Conservation (phyloP, 345 rosid species). For the Populus deltoides region DNA sequence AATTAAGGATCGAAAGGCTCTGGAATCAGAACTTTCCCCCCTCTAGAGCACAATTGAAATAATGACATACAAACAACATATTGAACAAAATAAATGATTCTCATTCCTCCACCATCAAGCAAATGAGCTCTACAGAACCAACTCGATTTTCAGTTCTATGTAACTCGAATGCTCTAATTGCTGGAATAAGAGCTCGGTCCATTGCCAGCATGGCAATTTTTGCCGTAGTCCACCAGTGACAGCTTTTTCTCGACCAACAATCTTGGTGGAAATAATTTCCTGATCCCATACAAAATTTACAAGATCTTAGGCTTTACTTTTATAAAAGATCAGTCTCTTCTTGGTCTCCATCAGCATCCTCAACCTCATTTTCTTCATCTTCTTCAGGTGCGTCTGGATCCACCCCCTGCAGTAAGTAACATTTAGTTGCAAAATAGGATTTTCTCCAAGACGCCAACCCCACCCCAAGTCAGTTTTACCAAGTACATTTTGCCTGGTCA, state of each 20-base stretch:
- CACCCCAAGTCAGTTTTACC: background rate
- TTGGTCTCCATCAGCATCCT: slow-evolving; percentile 90
- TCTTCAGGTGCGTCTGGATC: slow-evolving; percentile 99
- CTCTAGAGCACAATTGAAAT: background rate
- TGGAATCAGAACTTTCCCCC: background rate
- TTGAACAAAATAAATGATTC: background rate
- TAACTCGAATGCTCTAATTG: background rate
- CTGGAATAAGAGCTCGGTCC: background rate
- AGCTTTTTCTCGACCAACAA: background rate
- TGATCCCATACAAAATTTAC: background rate
- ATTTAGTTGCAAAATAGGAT: background rate
- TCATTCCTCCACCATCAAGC: background rate
- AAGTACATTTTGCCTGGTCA: background rate
- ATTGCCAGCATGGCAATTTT: background rate
- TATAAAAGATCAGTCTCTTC: slow-evolving; percentile 89
- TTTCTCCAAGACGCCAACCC: background rate
- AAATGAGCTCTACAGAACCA: too few relatives aligned
- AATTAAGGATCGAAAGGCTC: background rate
- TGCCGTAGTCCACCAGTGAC: background rate
- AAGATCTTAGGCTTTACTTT: slow-evolving; percentile 10
- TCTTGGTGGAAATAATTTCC: background rate
- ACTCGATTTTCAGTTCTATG: background rate
- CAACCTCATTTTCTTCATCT: slow-evolving; percentile 91
- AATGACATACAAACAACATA: background rate
- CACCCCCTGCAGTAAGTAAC: slow-evolving; percentile 63